Conservation (phyloP, 1,284 basidiomycete genomes). For the Exobasidium cylindrosporum region DNA sequence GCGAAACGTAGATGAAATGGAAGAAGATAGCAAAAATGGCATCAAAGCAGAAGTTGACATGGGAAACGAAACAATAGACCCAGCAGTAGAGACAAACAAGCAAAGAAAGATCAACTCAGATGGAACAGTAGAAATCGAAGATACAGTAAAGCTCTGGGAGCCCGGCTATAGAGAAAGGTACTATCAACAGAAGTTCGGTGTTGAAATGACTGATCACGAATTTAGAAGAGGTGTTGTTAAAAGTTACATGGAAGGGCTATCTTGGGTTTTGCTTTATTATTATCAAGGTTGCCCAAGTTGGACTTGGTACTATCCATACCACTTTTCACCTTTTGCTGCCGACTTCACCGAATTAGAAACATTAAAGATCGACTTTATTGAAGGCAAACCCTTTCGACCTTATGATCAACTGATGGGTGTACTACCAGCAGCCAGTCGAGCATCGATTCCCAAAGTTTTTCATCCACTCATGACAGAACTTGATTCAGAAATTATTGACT, state of each 20-base stretch:
- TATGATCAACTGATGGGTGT: slow-evolving; percentile 99
- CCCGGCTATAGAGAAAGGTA: slow-evolving; percentile 81
- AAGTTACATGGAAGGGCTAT: slow-evolving; percentile 86
- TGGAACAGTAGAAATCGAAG: slow-evolving; percentile 75
- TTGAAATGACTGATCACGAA: slow-evolving; percentile 69
- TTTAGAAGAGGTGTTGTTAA: slow-evolving; percentile 76
- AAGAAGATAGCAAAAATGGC: slow-evolving; percentile 60
- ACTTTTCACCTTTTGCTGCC: slow-evolving; percentile 95
- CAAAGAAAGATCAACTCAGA: slow-evolving; percentile 50
- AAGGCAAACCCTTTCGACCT: slow-evolving; percentile 86
- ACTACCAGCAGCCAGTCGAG: slow-evolving; percentile 83
- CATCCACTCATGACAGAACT: slow-evolving; percentile 83
- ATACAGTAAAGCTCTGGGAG: slow-evolving; percentile 76
- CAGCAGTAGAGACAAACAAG: slow-evolving; percentile 28
- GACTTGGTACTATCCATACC: slow-evolving; percentile 99
- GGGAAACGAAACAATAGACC: slow-evolving; percentile 62
- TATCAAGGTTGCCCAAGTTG: slow-evolving; percentile 95
- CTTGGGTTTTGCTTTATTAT: slow-evolving; percentile 96
- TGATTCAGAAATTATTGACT: slow-evolving; percentile 90
- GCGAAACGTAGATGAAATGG: slow-evolving; percentile 65
- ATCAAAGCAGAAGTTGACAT: slow-evolving; percentile 57
- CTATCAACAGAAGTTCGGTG: slow-evolving; percentile 88
- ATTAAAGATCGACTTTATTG: slow-evolving; percentile 76
- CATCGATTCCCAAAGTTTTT: slow-evolving; percentile 81
- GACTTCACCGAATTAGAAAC: slow-evolving; percentile 76